Evolutionary conservation across 352 stramenopile species (phyloP).

Genomic region (Phytophthora fragariaefolia): DNA sequence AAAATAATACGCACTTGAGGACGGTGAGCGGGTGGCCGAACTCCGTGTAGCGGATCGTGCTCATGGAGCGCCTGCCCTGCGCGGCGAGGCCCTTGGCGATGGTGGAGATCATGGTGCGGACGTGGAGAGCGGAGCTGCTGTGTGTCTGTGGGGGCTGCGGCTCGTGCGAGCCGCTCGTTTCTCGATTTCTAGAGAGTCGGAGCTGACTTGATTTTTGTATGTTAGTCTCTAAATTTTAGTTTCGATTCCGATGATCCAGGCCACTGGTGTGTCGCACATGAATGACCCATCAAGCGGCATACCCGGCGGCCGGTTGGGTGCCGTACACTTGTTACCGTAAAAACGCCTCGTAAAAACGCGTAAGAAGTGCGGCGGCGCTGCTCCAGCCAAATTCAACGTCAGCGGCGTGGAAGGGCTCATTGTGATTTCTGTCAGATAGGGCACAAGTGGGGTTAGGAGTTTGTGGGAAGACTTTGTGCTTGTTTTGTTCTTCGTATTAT

Average conservation of each 20-base stretch:
- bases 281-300: background rate
- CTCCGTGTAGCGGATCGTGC: conserved; percentile 76
- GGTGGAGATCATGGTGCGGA: conserved; percentile 60
- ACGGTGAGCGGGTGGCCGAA: conserved; percentile 75
- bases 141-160: conserved; percentile 8
- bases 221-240: conserved; percentile 15
- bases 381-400: conserved; percentile 15
- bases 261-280: background rate
- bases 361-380: conserved; percentile 10
- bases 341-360: conserved; percentile 17
- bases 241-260: conserved; percentile 29
- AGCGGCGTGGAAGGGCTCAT: conserved; percentile 2
- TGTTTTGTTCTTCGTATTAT: background rate
- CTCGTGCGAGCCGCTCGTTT: conserved; percentile 18
- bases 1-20: conserved; percentile 60
- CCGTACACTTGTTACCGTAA: conserved; percentile 23
- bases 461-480: background rate
- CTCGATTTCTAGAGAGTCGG: conserved; percentile 5
- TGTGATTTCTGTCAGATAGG: background rate
- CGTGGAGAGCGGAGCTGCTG: background rate
- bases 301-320: background rate
- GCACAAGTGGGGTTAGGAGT: background rate
- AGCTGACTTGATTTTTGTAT: conserved; percentile 17
- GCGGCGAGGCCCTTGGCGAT: conserved; percentile 62
- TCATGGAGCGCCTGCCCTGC: conserved; percentile 67